These are phyloP conservation scores for Coniochaeta ligniaria DNA, from an alignment of 2,329 filamentous ascomycete genomes.

Conservation along the genomic window DNA sequence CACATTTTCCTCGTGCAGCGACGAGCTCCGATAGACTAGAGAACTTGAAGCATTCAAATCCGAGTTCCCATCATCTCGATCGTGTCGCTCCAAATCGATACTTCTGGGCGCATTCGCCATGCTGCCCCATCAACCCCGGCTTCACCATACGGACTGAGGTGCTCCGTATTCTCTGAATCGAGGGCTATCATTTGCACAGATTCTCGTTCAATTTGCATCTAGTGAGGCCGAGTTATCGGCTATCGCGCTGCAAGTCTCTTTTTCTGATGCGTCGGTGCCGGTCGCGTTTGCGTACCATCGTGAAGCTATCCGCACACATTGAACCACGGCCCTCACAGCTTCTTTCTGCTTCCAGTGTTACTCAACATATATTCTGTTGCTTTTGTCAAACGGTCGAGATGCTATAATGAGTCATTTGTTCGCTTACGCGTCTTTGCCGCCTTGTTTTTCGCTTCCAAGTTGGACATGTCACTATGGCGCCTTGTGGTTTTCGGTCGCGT, in stretches of 20 bases:
- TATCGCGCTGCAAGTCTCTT: slow-evolving; percentile 14
- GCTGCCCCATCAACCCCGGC: slow-evolving; percentile 14
- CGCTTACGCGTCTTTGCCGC: background rate
- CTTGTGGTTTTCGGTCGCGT: background rate
- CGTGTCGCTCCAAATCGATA: slow-evolving; percentile 6
- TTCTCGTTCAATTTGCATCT: slow-evolving; percentile 2
- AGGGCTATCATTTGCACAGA: slow-evolving; percentile 6
- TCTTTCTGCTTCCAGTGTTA: background rate
- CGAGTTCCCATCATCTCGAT: slow-evolving; percentile 11
- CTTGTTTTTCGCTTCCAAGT: background rate
- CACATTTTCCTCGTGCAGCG: background rate
- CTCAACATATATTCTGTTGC: background rate
- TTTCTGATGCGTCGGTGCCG: slow-evolving; percentile 6
- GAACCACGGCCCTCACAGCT: background rate
- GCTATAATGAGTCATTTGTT: background rate
- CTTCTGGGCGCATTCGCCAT: slow-evolving; percentile 13
- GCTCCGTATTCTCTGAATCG: slow-evolving; percentile 6
- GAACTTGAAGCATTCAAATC: slow-evolving; percentile 6
- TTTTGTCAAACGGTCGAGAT: background rate
- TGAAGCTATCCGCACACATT: slow-evolving; percentile 17
- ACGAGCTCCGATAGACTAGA: background rate
- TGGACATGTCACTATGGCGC: background rate
- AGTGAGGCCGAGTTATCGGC: background rate
- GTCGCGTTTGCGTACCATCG: background rate
- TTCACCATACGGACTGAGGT: slow-evolving; percentile 6